Conservation (phyloP, 2,329 filamentous ascomycete species). For the Fusarium musae region DNA sequence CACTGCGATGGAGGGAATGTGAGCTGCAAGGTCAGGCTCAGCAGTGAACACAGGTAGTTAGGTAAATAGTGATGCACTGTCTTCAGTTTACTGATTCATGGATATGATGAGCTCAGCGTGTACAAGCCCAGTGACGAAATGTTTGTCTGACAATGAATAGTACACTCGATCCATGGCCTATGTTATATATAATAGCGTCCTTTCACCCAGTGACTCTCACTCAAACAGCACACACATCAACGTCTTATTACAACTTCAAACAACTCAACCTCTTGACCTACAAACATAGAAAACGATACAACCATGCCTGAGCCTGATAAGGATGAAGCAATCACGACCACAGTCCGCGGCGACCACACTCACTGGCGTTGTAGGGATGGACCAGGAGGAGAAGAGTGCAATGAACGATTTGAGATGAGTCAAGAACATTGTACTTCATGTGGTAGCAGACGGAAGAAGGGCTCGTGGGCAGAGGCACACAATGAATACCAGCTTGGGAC, state of each 20-base stretch:
- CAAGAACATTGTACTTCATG: neutral
- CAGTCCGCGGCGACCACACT: neutral
- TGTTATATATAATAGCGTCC: fast-evolving
- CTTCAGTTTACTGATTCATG: neutral
- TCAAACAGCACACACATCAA: neutral
- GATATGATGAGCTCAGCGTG: fast-evolving
- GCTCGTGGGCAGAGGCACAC: too few relatives aligned
- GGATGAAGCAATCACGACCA: fast-evolving
- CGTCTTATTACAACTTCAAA: neutral
- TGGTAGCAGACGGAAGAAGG: too few relatives aligned
- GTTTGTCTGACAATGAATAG: neutral
- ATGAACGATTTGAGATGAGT: neutral
- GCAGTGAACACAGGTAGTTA: neutral
- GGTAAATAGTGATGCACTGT: neutral
- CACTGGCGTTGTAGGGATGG: neutral
- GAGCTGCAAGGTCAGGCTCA: neutral
- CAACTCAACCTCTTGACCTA: neutral
- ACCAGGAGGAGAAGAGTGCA: neutral
- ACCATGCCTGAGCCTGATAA: neutral
- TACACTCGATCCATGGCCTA: too few relatives aligned
- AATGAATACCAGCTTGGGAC: fast-evolving
- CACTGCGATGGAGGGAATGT: neutral
- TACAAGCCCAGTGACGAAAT: neutral
- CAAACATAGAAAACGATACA: fast-evolving
- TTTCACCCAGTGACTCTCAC: neutral